phyloP scores from a whole-genome alignment of 176 grass and related monocot genomes.

The Ampelocalamus luodianensis region DNA sequence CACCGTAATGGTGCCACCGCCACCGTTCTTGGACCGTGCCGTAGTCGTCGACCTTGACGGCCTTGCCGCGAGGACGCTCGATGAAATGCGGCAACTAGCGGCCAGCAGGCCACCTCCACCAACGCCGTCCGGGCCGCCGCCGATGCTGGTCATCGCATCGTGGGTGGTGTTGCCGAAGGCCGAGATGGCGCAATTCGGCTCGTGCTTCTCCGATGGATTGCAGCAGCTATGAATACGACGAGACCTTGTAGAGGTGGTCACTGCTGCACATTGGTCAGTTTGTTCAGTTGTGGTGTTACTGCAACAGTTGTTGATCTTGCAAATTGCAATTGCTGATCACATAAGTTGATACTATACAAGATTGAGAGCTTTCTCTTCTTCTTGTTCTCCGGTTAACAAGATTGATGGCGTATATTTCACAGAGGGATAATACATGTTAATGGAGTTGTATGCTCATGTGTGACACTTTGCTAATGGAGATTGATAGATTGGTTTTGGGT shows the following conservation, averaged over 20 bases:
- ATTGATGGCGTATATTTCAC: constrained; percentile 34
- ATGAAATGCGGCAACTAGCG: constrained; percentile 74
- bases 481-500: too few relatives aligned
- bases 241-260: neutral
- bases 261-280: neutral
- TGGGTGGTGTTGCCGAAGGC: constrained; percentile 72
- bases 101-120: constrained; percentile 58
- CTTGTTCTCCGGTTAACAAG: too few relatives aligned
- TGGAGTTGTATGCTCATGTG: neutral
- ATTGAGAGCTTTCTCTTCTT: neutral
- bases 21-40: constrained; percentile 63
- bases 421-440: constrained; percentile 15
- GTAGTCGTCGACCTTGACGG: constrained; percentile 61
- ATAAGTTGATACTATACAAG: neutral
- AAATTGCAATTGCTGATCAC: neutral
- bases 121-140: constrained; percentile 29
- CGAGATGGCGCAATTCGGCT: constrained; percentile 68
- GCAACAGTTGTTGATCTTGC: neutral
- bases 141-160: constrained; percentile 65
- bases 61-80: constrained; percentile 67
- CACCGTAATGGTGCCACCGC: neutral
- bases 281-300: neutral
- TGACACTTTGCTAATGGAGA: neutral
- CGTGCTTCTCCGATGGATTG: constrained; percentile 55
- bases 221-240: constrained; percentile 21